A percentile compares a stretch with the other conserved stretches of the same genome.
These are phyloP conservation scores for Raddia distichophylla DNA, from an alignment of 176 grass and related monocot genomes.

Conservation along the genomic window DNA sequence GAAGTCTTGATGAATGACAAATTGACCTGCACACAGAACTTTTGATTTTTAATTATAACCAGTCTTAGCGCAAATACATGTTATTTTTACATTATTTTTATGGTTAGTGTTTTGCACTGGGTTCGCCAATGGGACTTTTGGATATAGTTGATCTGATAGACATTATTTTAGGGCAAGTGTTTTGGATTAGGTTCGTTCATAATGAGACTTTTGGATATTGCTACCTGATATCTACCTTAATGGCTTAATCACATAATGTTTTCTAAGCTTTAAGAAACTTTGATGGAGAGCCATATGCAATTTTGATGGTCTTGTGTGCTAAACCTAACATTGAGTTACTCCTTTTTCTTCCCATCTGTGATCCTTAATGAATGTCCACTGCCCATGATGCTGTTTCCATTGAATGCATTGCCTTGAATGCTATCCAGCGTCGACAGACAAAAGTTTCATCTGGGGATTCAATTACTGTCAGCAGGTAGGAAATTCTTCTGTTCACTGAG, in stretches of 20 bases:
- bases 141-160: no score
- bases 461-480: slow-evolving; percentile 73
- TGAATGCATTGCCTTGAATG: slow-evolving; percentile 83
- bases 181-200: not conserved
- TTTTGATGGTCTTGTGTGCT: not conserved
- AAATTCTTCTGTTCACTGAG: slow-evolving; percentile 11
- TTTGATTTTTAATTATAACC: not conserved
- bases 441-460: slow-evolving; percentile 94
- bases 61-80: not conserved
- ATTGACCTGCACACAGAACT: not conserved
- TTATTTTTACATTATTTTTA: not conserved
- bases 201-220: not conserved
- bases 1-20: not conserved
- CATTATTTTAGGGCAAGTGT: not conserved
- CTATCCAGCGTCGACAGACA: slow-evolving; percentile 85
- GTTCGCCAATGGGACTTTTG: no score
- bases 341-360: slow-evolving; percentile 10
- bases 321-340: not conserved
- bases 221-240: not conserved
- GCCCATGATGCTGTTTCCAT: slow-evolving; percentile 66
- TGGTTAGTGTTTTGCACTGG: not conserved
- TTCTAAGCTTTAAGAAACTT: not conserved
- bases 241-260: not conserved
- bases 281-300: not conserved
- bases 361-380: slow-evolving; percentile 75